These are phyloP conservation scores for Eurotiales sp. DNA, from an alignment of 2,329 filamentous ascomycete species.

Conservation along the genomic window DNA sequence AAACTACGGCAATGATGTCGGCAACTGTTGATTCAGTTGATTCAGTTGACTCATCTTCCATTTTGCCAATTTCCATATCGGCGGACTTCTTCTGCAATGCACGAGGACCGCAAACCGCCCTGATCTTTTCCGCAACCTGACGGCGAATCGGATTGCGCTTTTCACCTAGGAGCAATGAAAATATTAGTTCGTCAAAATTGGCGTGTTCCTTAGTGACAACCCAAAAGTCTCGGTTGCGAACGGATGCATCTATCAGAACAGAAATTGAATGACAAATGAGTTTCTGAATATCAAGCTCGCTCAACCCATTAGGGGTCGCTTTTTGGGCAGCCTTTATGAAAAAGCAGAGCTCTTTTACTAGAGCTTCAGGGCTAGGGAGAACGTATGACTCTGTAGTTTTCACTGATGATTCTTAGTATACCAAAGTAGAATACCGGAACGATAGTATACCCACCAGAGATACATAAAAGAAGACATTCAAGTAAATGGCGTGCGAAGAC, in stretches of 20 bases:
- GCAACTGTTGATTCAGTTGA: slow-evolving; percentile 29
- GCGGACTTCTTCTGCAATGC: slow-evolving; percentile 27
- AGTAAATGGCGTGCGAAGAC: slow-evolving; percentile 54
- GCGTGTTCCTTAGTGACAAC: slow-evolving; percentile 36
- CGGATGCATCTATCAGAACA: slow-evolving; percentile 47
- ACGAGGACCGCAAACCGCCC: slow-evolving; percentile 31
- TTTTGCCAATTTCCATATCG: slow-evolving; percentile 19
- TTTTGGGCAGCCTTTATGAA: slow-evolving; percentile 29
- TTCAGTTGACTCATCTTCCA: slow-evolving; percentile 11
- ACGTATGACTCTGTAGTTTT: slow-evolving; percentile 27
- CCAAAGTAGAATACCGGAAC: background rate
- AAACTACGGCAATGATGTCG: slow-evolving; percentile 43
- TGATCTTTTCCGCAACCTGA: slow-evolving; percentile 37
- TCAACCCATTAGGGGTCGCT: slow-evolving; percentile 14
- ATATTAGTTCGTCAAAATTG: slow-evolving; percentile 36
- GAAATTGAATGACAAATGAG: slow-evolving; percentile 46
- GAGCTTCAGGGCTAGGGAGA: slow-evolving; percentile 31
- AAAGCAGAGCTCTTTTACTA: slow-evolving; percentile 34
- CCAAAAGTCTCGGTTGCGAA: slow-evolving; percentile 48
- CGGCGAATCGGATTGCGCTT: slow-evolving; percentile 34
- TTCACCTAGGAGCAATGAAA: slow-evolving; percentile 44
- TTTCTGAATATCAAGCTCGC: slow-evolving; percentile 24
- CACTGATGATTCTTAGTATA: slow-evolving; percentile 18
- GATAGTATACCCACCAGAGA: slow-evolving; percentile 47
- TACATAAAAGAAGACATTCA: slow-evolving; percentile 53